phyloP scores from a whole-genome alignment of 2,329 filamentous ascomycete genomes.

The Madurella mycetomatis region DNA sequence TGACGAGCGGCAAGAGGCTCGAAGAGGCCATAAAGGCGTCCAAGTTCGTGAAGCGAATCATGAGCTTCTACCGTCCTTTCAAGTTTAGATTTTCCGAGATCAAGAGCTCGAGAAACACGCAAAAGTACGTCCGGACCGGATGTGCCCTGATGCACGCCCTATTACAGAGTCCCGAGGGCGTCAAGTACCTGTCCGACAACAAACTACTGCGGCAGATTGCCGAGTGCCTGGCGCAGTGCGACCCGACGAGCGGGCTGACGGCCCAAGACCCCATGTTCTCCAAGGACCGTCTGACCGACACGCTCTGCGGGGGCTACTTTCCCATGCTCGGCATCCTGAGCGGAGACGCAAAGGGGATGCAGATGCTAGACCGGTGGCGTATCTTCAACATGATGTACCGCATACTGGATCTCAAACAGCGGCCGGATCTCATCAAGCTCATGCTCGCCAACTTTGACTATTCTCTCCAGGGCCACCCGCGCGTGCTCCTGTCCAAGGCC shows the following conservation, averaged over 20 bases:
- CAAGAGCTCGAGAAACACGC: slow-evolving; percentile 84
- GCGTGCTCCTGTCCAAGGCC: slow-evolving; percentile 89
- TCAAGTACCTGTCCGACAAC: slow-evolving; percentile 81
- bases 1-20: slow-evolving; percentile 84
- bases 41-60: slow-evolving; percentile 91
- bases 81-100: slow-evolving; percentile 92
- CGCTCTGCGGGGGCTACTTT: slow-evolving; percentile 89
- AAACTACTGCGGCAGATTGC: slow-evolving; percentile 91
- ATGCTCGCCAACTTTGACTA: slow-evolving; percentile 92
- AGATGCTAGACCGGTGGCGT: slow-evolving; percentile 91
- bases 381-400: slow-evolving; percentile 99
- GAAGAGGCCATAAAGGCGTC: slow-evolving; percentile 93
- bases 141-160: slow-evolving; percentile 84
- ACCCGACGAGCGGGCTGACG: slow-evolving; percentile 72
- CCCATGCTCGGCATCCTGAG: slow-evolving; percentile 85
- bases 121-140: slow-evolving; percentile 87
- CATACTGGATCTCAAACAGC: slow-evolving; percentile 85
- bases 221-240: slow-evolving; percentile 92
- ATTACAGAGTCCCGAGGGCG: slow-evolving; percentile 78
- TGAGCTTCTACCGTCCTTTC: slow-evolving; percentile 94
- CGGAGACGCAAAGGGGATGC: slow-evolving; percentile 73
- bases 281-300: slow-evolving; percentile 75
- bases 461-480: slow-evolving; percentile 77
- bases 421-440: slow-evolving; percentile 85
- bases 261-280: slow-evolving; percentile 89